phyloP scores from a whole-genome alignment of 257 asterid species.

The Petunia secreta region DNA sequence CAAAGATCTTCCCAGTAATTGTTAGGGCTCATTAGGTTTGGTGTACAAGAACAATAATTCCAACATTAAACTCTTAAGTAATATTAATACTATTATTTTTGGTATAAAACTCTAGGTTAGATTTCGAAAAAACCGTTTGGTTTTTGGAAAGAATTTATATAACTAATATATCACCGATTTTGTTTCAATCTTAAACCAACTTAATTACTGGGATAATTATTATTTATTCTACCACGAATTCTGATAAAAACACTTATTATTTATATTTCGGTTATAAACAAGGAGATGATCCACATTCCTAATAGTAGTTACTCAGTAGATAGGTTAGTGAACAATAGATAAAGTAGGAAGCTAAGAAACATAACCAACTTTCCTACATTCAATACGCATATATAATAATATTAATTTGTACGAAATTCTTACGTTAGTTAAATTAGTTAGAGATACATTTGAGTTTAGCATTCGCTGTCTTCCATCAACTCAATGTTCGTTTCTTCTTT shows the following conservation, averaged over 20 bases:
- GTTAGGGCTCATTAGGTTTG: too few relatives aligned
- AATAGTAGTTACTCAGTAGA: not conserved
- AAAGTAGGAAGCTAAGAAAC: not conserved
- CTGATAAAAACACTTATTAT: not conserved
- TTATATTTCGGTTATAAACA: not conserved
- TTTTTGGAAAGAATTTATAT: too few relatives aligned
- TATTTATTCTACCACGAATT: too few relatives aligned
- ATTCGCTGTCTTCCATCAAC: not conserved
- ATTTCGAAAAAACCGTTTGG: too few relatives aligned
- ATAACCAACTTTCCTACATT: not conserved
- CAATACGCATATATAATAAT: not conserved
- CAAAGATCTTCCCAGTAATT: too few relatives aligned
- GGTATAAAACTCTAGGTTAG: too few relatives aligned
- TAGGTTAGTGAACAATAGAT: slow-evolving; percentile 19
- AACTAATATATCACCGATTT: too few relatives aligned
- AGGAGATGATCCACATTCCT: not conserved
- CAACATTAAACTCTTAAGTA: too few relatives aligned
- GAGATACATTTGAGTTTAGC: not conserved
- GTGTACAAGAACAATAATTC: too few relatives aligned
- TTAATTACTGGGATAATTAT: too few relatives aligned
- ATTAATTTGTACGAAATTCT: not conserved
- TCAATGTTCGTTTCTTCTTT: not conserved
- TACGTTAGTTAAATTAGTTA: not conserved
- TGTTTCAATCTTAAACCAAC: too few relatives aligned
- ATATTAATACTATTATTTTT: too few relatives aligned